Base-by-base conservation (phyloP, 495 filamentous ascomycete species). In the Penicillium longicatenatum region DNA sequence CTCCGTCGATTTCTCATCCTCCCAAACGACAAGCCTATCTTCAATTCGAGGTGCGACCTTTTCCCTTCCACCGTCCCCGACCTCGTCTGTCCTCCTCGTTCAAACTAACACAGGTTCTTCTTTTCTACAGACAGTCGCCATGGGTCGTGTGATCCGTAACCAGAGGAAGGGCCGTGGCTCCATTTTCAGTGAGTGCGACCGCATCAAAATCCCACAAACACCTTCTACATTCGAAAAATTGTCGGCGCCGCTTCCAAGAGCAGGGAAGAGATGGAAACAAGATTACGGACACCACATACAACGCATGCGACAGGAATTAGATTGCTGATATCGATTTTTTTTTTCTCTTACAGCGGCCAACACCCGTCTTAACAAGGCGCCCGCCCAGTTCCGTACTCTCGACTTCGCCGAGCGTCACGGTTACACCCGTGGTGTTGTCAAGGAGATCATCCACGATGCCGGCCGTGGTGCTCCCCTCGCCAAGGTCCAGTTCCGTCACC, bases 371-470 rank as follows among this genome's bases (percentile, higher is more conserved):
- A 91, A 92, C 80, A 97, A 97, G 79, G 84, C 86, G 48, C 86
- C 88, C 43, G 92, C 94, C 67, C 89, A 96, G 78, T 98, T 98
- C 87, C 84, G 94, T 77, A 88, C 84, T 60, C 89, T 95, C 81
- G 94, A 98, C 76, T 98, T 84, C 78, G 87, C 92, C 72, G 92
- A 97, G 82, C 86, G 91, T 66, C 89, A 97, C 86, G 94, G 94
- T 71, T 98, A 98, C 81, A 85, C 94, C 72, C 90, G 94, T 57
- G 94, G 94, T 76, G 85, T 97, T 50, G 92, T 98, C 68, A 97
- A 95, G 86, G 91, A 97, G 72, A 97, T 99, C 78, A 89, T 99
- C 82, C 94, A 99, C 87, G 94, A 98, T 79, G 86, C 94, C 60
- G 94, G 94, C 70, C 92, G 94, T 81, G 94, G 94, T 80, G 94